These are phyloP conservation scores for Ensete glaucum DNA, from an alignment of 176 grass and related monocot species.

Conservation along the genomic window DNA sequence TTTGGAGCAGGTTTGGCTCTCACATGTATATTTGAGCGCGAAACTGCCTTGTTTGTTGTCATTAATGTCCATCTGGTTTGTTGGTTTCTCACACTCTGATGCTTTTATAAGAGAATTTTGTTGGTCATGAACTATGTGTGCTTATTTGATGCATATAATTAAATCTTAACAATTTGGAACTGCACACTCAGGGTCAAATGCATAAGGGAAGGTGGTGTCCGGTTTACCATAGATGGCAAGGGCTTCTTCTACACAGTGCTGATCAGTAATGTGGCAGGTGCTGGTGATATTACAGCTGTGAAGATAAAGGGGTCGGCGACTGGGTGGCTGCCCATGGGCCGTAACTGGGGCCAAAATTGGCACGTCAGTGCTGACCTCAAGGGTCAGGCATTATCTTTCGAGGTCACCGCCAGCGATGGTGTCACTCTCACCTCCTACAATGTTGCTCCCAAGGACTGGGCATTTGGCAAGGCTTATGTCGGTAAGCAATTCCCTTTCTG, in stretches of 20 bases:
- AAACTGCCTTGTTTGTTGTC: too few relatives aligned
- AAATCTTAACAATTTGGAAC: not conserved
- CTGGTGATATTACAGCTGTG: constrained; percentile 62
- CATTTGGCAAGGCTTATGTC: constrained; percentile 58
- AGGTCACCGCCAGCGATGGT: constrained; percentile 68
- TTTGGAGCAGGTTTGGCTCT: not conserved
- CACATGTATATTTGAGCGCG: too few relatives aligned
- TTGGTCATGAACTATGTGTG: not conserved
- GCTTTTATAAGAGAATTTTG: not conserved
- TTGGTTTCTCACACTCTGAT: too few relatives aligned
- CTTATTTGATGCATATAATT: not conserved
- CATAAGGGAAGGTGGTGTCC: constrained; percentile 60
- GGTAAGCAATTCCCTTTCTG: constrained; percentile 94
- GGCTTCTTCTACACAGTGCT: constrained; percentile 69
- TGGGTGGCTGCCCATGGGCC: constrained; percentile 86
- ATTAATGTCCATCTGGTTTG: too few relatives aligned
- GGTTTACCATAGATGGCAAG: constrained; percentile 53
- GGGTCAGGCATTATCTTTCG: constrained; percentile 74
- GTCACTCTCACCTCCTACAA: constrained; percentile 62
- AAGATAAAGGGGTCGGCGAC: constrained; percentile 76
- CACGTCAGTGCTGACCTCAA: constrained; percentile 72
- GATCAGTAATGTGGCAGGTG: constrained; percentile 88
- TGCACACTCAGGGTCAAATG: constrained; percentile 60
- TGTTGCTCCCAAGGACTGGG: constrained; percentile 73
- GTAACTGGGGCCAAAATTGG: constrained; percentile 95